A percentile compares a stretch with the other conserved stretches of the same genome.
Conservation (phyloP, 2,329 filamentous ascomycete species). For the Elsinoe perseae region DNA sequence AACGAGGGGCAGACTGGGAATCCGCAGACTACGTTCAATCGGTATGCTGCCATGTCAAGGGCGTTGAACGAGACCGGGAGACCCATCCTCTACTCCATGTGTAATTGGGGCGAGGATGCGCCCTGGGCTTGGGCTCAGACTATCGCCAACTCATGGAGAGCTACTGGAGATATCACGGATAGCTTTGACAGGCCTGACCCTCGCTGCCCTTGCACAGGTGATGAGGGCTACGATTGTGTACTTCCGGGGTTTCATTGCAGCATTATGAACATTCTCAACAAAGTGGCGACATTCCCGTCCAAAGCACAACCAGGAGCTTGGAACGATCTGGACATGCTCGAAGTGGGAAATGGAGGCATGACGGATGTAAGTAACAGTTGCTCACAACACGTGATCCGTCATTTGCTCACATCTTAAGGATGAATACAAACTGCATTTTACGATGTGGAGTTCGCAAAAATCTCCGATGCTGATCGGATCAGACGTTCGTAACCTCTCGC, state of each 20-base stretch:
- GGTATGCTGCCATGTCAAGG: constrained; percentile 43
- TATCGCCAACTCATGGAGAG: constrained; percentile 42
- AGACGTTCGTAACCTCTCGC: constrained; percentile 35
- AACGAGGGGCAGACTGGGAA: constrained; percentile 46
- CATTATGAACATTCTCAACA: constrained; percentile 45
- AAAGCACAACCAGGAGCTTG: constrained; percentile 39
- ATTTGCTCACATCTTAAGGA: constrained; percentile 19
- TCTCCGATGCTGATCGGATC: constrained; percentile 44
- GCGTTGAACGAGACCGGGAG: constrained; percentile 41
- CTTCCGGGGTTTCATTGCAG: constrained; percentile 43
- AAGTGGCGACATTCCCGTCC: constrained; percentile 37
- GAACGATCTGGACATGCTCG: constrained; percentile 45
- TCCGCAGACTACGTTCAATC: constrained; percentile 38
- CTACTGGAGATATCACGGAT: constrained; percentile 42
- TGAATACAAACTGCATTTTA: constrained; percentile 40
- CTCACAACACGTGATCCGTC: not conserved
- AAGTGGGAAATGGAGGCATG: constrained; percentile 38
- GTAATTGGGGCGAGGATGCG: constrained; percentile 18
- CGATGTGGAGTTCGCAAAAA: constrained; percentile 43
- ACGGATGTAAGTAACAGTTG: constrained; percentile 24
- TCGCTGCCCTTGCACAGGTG: constrained; percentile 36
- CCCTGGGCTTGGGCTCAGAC: constrained; percentile 44
- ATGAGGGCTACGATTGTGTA: constrained; percentile 36
- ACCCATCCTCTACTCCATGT: constrained; percentile 39
- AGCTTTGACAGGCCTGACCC: constrained; percentile 38